Percentiles rank a stretch among this genome's conserved stretches.
Conservation (phyloP, 225 moss, liverwort and hornwort species). For the Sphagnum contortum region DNA sequence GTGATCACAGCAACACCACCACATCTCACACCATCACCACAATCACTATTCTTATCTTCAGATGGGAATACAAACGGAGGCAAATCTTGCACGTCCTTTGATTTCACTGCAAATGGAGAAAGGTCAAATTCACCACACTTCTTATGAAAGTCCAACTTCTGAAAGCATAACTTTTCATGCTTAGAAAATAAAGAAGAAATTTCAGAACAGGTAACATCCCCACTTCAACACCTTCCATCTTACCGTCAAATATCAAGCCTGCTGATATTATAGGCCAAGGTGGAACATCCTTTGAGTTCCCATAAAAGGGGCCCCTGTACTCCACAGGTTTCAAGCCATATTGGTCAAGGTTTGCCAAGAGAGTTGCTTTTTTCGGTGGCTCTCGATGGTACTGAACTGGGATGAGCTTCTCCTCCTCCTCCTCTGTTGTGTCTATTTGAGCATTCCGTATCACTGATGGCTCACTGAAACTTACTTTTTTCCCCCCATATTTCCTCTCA, state of each 20-base stretch:
- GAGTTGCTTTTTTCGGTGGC: slow-evolving; percentile 52
- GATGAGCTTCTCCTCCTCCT: slow-evolving; percentile 13
- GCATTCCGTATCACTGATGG: no score
- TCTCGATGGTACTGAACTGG: slow-evolving; percentile 47
- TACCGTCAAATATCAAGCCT: slow-evolving; percentile 91
- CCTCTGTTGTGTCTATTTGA: not conserved
- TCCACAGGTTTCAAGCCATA: slow-evolving; percentile 33
- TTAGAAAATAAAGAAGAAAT: no score
- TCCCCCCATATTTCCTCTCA: no score
- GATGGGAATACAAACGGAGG: slow-evolving; percentile 68
- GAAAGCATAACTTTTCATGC: no score
- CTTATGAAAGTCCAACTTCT: no score
- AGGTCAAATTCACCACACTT: not conserved
- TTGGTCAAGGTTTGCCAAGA: slow-evolving; percentile 31
- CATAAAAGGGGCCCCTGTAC: slow-evolving; percentile 68
- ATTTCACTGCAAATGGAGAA: slow-evolving; percentile 52
- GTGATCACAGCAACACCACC: slow-evolving; percentile 6
- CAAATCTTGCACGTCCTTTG: slow-evolving; percentile 63
- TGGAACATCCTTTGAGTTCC: slow-evolving; percentile 66
- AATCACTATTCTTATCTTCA: slow-evolving; percentile 52
- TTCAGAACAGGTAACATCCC: no score
- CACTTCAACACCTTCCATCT: slow-evolving; percentile 1
- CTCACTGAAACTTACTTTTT: no score
- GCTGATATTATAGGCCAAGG: slow-evolving; percentile 61
- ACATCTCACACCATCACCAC: slow-evolving; percentile 26